phyloP scores from a whole-genome alignment of 495 filamentous ascomycete species.

The Glonium stellatum region DNA sequence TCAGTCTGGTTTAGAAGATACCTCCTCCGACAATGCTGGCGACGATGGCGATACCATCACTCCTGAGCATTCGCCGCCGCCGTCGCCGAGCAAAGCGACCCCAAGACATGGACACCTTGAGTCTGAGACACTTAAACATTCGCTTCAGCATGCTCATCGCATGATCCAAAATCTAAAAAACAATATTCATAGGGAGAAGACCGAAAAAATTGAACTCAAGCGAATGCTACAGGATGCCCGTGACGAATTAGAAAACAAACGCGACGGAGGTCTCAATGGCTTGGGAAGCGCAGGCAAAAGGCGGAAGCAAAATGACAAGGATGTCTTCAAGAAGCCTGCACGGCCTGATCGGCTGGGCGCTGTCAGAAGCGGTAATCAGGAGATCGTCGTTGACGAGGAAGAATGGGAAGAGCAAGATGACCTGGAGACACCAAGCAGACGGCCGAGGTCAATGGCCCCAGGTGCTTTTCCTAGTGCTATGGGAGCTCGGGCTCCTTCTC shows the following conservation, averaged over 20 bases:
- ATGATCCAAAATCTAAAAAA: constrained; percentile 93
- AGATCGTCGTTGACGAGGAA: constrained; percentile 63
- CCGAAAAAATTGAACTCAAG: constrained; percentile 91
- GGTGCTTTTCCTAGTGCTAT: background rate
- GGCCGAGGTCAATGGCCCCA: constrained; percentile 13
- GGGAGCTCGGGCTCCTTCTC: constrained; percentile 36
- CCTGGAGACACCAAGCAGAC: constrained; percentile 45
- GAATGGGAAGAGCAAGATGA: constrained; percentile 85
- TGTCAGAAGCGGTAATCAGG: constrained; percentile 64
- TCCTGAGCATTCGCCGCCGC: constrained; percentile 83
- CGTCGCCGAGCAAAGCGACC: constrained; percentile 82
- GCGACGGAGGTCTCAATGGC: constrained; percentile 48
- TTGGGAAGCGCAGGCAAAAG: constrained; percentile 51
- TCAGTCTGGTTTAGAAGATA: constrained; percentile 43
- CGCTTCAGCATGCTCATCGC: constrained; percentile 85
- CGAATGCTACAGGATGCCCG: constrained; percentile 93
- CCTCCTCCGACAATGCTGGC: constrained; percentile 56
- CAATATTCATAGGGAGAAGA: constrained; percentile 94
- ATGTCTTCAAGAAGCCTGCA: constrained; percentile 67
- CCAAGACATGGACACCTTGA: constrained; percentile 85
- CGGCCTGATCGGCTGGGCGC: constrained; percentile 70
- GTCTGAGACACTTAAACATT: constrained; percentile 89
- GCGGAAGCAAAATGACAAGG: constrained; percentile 58
- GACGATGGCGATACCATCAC: constrained; percentile 62
- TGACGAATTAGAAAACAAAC: constrained; percentile 78